Percentiles rank a stretch among this genome's conserved stretches.
Evolutionary conservation across 768 basidiomycete genomes (phyloP).

Genomic region (Phaeotremella skinneri): DNA sequence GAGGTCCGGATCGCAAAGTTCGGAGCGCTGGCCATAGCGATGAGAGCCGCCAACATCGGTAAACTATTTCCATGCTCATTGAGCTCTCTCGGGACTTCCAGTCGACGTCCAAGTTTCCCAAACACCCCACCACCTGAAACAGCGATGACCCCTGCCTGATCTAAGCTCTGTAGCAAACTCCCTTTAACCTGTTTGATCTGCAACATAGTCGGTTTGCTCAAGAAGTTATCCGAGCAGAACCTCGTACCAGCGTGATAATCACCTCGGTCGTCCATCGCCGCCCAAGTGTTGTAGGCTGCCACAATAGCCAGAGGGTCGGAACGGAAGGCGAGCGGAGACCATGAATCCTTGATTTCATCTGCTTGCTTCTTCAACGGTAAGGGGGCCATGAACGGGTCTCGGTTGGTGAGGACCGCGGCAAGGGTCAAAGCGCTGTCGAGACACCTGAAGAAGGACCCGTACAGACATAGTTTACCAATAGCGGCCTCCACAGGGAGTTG

Average conservation of each 20-base stretch:
- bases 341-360: constrained; percentile 68
- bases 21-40: constrained; percentile 80
- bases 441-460: constrained; percentile 89
- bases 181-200: constrained; percentile 75
- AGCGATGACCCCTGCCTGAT: constrained; percentile 75
- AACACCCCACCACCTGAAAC: constrained; percentile 67
- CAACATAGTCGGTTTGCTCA: constrained; percentile 78
- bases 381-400: constrained; percentile 86
- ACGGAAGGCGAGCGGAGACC: constrained; percentile 68
- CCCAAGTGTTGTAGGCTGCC: constrained; percentile 80
- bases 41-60: constrained; percentile 75
- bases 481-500: constrained; percentile 87
- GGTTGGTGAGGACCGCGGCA: constrained; percentile 84
- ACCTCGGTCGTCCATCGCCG: constrained; percentile 64
- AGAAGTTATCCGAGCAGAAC: constrained; percentile 81
- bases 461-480: constrained; percentile 82
- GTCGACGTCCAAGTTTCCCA: constrained; percentile 16
- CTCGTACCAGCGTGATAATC: constrained; percentile 66
- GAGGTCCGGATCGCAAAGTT: constrained; percentile 80
- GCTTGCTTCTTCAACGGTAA: constrained; percentile 71
- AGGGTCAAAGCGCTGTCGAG: constrained; percentile 72
- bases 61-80: constrained; percentile 51
- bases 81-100: constrained; percentile 43
- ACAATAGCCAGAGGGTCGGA: constrained; percentile 80
- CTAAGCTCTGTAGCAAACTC: constrained; percentile 72